Base-by-base conservation (phyloP, 2,329 filamentous ascomycete species). In the Apiospora koreana region DNA sequence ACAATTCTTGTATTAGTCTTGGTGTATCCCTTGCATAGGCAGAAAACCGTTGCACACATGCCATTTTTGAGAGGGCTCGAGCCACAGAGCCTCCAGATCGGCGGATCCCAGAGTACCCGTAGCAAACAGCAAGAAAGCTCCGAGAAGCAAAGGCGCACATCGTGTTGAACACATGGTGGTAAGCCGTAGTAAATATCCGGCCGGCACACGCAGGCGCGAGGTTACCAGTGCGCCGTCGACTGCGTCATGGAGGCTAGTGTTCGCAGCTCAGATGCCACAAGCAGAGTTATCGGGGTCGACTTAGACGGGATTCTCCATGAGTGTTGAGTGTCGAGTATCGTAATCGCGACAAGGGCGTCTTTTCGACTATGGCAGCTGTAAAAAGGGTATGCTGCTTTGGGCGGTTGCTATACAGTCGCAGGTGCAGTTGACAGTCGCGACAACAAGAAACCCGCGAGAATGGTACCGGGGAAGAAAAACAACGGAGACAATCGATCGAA, bases 1-100 rank as follows among this genome's bases (percentile, higher is more conserved):
- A 21, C 4, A 9, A 35, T 35, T 35, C 48, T 68, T 64, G 75
- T 58, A 69, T 71, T 78, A 76, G 77, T 73, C 42, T 69, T 54
- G 58, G 68, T n/a, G 35, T 25, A 25, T 50, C 35, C 48, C 65
- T 42, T 65, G 68, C 66, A n/a, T 72, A 65, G 38, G 28, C 16
- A 23, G 65, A 64, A 64, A 67, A n/a, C 43, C 62, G 66, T 48
- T 68, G 62, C 65, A 42, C 68, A 78, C 77, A 31, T 79, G 74
- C 78, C 78, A 80, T 71, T 78, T 73, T 31, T 70, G 68, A 54
- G 78, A 80, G n/a, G 78, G 77, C 65, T 78, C 76, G 64, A 80
- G 74, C 78, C 77, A 79, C 71, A 79, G 66, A 67, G 76, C 75
- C 38, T 69, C 71, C 7, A 72, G 67, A 65, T 72, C 74, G 69